phyloP scores from a whole-genome alignment of 345 rosid genomes.

The Streptanthus diversifolius region DNA sequence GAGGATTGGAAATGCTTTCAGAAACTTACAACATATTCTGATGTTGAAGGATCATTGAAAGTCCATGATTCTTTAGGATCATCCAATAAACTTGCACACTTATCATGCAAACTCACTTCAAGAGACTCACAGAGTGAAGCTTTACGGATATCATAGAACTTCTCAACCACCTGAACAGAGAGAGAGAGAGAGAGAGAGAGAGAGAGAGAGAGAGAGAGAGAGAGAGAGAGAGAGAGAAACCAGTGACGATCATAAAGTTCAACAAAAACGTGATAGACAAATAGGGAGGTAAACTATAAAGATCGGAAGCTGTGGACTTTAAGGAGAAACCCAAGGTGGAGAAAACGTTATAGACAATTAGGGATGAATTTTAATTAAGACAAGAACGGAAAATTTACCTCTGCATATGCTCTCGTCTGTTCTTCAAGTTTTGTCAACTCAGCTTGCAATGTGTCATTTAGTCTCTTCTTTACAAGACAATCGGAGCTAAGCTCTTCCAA shows the following conservation, averaged over 20 bases:
- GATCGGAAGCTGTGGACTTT: not conserved
- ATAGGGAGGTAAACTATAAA: not conserved
- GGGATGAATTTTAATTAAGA: not conserved
- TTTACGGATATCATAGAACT: slow-evolving; percentile 67
- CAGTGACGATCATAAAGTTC: not conserved
- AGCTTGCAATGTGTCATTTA: slow-evolving; percentile 51
- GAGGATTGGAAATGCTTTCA: slow-evolving; percentile 4
- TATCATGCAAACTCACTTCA: slow-evolving; percentile 58
- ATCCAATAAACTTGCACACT: slow-evolving; percentile 60
- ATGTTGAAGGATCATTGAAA: slow-evolving; percentile 73
- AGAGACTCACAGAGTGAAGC: slow-evolving; percentile 43
- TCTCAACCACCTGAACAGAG: slow-evolving; percentile 57
- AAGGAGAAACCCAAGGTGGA: not conserved
- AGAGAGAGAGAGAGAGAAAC: too few relatives aligned
- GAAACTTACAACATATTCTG: slow-evolving; percentile 75
- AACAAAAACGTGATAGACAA: not conserved
- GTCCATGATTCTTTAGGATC: slow-evolving; percentile 78
- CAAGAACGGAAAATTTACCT: slow-evolving; percentile 39
- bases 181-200: too few relatives aligned
- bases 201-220: too few relatives aligned
- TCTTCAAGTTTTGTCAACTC: slow-evolving; percentile 60
- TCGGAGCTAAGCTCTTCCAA: slow-evolving; percentile 63
- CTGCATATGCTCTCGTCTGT: slow-evolving; percentile 50
- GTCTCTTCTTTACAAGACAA: slow-evolving; percentile 55
- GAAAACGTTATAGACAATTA: not conserved